Conservation (phyloP, 164 flowering plant genomes). For the Aristolochia californica region DNA sequence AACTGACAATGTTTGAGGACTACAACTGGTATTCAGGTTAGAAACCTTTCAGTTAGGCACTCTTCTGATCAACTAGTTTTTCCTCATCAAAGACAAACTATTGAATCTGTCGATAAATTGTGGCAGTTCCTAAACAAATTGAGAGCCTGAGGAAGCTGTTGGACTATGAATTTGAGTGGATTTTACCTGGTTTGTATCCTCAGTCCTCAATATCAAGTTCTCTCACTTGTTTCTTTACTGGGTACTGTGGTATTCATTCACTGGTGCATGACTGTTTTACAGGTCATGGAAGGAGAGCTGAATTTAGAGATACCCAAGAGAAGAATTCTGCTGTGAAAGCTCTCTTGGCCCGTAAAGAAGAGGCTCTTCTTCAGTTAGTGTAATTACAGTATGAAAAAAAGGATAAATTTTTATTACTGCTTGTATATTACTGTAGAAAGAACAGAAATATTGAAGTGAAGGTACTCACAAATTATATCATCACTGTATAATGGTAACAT, state of each 20-base stretch:
- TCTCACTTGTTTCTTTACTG: not conserved
- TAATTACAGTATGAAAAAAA: not conserved
- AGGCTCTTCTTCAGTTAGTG: slow-evolving; percentile 3
- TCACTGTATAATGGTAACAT: no score
- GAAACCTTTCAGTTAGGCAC: not conserved
- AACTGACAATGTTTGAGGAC: slow-evolving; percentile 21
- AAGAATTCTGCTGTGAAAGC: slow-evolving; percentile 27
- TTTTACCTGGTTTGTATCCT: slow-evolving; percentile 25
- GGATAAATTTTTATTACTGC: no score
- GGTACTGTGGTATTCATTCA: not conserved
- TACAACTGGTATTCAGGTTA: slow-evolving; percentile 43
- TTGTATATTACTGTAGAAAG: no score
- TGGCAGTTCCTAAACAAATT: slow-evolving; percentile 28
- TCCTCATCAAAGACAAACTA: not conserved
- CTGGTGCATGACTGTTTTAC: slow-evolving; percentile 4
- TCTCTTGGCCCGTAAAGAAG: slow-evolving; percentile 16
- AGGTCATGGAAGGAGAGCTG: slow-evolving; percentile 46
- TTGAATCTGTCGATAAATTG: not conserved
- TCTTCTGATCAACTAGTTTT: not conserved
- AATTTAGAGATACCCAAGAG: slow-evolving; percentile 25
- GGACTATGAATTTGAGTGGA: slow-evolving; percentile 30
- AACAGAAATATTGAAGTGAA: not conserved
- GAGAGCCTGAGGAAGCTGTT: slow-evolving; percentile 22
- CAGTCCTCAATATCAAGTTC: not conserved
- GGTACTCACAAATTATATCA: no score